Conservation (phyloP, 768 basidiomycete genomes). For the Termitomyces sp. region DNA sequence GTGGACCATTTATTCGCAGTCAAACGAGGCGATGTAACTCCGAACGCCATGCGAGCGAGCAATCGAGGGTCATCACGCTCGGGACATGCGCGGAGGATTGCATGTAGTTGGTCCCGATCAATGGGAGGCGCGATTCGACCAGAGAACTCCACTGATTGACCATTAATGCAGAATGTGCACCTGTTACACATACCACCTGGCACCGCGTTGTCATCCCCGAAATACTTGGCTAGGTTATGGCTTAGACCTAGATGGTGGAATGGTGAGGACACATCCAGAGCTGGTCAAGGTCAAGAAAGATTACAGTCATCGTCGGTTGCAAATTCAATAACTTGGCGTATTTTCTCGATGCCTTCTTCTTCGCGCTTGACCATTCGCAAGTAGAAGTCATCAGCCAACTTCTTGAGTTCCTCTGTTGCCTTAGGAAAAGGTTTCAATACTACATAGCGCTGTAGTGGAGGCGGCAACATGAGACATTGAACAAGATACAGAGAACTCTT, state of each 20-base stretch:
- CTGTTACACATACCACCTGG: constrained; percentile 31
- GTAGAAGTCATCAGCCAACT: constrained; percentile 5
- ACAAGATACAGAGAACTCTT: neutral
- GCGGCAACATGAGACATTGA: neutral
- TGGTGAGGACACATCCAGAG: neutral
- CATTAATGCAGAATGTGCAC: constrained; percentile 38
- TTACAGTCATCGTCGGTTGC: constrained; percentile 13
- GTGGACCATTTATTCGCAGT: constrained; percentile 35
- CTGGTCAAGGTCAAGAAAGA: neutral
- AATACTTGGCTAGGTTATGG: constrained; percentile 34
- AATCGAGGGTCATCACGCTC: constrained; percentile 43
- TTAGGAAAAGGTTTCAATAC: constrained; percentile 8
- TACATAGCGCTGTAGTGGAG: constrained; percentile 6
- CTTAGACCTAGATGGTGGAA: constrained; percentile 29
- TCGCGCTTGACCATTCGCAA: constrained; percentile 10
- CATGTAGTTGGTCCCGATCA: constrained; percentile 24
- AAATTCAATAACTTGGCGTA: constrained; percentile 10
- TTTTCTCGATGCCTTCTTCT: constrained; percentile 8
- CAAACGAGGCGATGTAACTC: constrained; percentile 37
- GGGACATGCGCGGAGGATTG: constrained; percentile 34
- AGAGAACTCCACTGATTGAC: constrained; percentile 25
- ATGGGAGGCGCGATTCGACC: constrained; percentile 14
- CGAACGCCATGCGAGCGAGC: constrained; percentile 43
- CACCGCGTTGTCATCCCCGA: constrained; percentile 35
- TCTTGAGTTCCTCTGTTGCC: constrained; percentile 4